phyloP scores from a whole-genome alignment of 2,329 filamentous ascomycete species.

The Xylaria polymorpha region DNA sequence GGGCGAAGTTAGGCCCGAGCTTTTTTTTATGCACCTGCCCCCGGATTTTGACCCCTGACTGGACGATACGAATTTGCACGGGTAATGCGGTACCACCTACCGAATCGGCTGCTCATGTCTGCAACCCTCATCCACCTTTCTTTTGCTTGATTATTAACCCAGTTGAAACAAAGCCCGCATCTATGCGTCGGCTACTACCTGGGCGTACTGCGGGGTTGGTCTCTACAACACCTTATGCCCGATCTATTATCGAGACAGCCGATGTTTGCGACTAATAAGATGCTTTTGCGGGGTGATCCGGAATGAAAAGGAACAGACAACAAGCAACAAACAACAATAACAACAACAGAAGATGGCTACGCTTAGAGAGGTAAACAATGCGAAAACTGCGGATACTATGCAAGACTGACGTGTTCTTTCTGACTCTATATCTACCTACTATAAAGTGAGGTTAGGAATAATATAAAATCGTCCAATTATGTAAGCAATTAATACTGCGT shows the following conservation, averaged over 20 bases:
- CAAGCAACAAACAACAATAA: not conserved
- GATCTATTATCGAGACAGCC: conserved; percentile 18
- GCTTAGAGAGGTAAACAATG: not conserved
- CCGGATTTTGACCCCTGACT: too few species aligned
- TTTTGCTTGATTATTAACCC: conserved; percentile 8
- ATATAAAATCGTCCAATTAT: not conserved
- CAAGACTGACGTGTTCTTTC: not conserved
- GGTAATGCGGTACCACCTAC: conserved; percentile 29
- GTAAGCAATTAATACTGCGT: not conserved
- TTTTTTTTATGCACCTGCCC: too few species aligned
- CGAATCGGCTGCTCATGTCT: conserved; percentile 13
- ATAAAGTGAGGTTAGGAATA: not conserved
- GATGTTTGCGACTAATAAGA: conserved; percentile 32
- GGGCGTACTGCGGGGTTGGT: conserved; percentile 14
- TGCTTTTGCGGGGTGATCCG: not conserved
- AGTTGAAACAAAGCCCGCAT: conserved; percentile 29
- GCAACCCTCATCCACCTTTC: conserved; percentile 11
- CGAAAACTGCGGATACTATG: not conserved
- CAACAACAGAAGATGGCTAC: too few species aligned
- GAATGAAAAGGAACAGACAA: conserved; percentile 1
- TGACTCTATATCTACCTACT: not conserved
- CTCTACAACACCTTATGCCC: not conserved
- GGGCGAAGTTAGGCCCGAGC: too few species aligned
- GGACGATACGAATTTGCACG: too few species aligned
- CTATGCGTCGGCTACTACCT: not conserved